Percentiles rank a stretch among this genome's conserved stretches.
These are phyloP conservation scores for Gautieria morchelliformis DNA, from an alignment of 768 basidiomycete species.

Conservation along the genomic window DNA sequence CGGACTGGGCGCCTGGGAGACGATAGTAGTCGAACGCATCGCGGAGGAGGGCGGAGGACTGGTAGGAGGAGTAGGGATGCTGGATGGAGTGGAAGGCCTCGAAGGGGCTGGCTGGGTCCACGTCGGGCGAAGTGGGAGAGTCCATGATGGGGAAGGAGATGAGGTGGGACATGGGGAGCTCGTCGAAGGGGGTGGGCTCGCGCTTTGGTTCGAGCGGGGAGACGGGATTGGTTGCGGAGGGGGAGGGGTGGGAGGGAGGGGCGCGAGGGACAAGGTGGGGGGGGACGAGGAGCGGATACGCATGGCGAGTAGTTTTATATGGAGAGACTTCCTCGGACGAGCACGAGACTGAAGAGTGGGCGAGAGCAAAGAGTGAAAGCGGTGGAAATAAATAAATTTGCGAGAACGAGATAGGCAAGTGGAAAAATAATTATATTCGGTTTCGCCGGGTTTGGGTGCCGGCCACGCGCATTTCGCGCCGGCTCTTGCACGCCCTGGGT, in stretches of 20 bases:
- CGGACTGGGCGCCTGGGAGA: conserved; percentile 1
- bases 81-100: conserved; percentile 2
- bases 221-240: conserved; percentile 6
- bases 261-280: conserved; percentile 3
- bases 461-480: not conserved
- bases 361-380: not conserved
- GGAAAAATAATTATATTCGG: not conserved
- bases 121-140: not conserved
- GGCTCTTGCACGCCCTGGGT: not conserved
- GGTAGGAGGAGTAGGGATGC: not conserved
- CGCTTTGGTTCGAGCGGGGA: not conserved
- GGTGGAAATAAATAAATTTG: not conserved
- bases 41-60: not conserved
- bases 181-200: conserved; percentile 7
- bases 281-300: conserved; percentile 5
- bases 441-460: not conserved
- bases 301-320: not conserved
- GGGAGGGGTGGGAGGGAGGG: conserved; percentile 10
- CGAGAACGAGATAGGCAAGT: not conserved
- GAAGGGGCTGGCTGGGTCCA: not conserved
- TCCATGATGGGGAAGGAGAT: conserved; percentile 8
- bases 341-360: not conserved
- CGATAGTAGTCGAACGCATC: conserved; percentile 10
- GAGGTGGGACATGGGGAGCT: conserved; percentile 10
- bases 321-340: not conserved